Conservation (phyloP, 331 rosid genomes). For the Malus hybrid region DNA sequence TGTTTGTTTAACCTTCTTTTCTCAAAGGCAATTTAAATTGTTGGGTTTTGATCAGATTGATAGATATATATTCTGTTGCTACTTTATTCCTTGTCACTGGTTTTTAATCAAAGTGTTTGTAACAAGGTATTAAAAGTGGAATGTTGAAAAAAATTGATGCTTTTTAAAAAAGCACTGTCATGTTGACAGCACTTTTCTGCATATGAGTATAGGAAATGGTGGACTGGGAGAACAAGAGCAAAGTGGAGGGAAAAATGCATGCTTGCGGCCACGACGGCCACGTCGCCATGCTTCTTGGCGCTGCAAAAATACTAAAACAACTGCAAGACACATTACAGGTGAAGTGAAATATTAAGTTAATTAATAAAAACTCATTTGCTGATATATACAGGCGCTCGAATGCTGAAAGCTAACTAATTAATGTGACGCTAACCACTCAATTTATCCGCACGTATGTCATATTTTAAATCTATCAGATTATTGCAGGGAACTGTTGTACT, state of each 20-base stretch:
- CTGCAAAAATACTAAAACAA: slow-evolving; percentile 57
- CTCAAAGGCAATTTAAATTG: background rate
- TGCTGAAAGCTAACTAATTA: too few relatives aligned
- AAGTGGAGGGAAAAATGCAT: slow-evolving; percentile 69
- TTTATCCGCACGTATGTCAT: background rate
- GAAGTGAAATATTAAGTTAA: background rate
- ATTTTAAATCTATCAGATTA: too few relatives aligned
- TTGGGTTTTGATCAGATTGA: background rate
- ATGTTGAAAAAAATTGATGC: background rate
- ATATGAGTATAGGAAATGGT: slow-evolving; percentile 45
- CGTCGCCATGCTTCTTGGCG: slow-evolving; percentile 77
- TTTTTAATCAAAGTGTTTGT: background rate
- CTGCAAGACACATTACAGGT: slow-evolving; percentile 33
- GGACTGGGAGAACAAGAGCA: slow-evolving; percentile 86
- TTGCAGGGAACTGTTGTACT: slow-evolving; percentile 53
- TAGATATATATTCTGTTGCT: background rate
- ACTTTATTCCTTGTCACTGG: background rate
- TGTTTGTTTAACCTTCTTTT: background rate
- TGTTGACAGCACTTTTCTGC: background rate
- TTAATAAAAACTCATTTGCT: background rate
- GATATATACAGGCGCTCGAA: background rate
- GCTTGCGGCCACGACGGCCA: slow-evolving; percentile 89
- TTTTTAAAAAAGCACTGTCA: background rate
- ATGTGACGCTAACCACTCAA: background rate
- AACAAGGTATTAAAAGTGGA: background rate